Conservation (phyloP, 1,139 yeast genomes). For the Scheffersomyces insectosa region DNA sequence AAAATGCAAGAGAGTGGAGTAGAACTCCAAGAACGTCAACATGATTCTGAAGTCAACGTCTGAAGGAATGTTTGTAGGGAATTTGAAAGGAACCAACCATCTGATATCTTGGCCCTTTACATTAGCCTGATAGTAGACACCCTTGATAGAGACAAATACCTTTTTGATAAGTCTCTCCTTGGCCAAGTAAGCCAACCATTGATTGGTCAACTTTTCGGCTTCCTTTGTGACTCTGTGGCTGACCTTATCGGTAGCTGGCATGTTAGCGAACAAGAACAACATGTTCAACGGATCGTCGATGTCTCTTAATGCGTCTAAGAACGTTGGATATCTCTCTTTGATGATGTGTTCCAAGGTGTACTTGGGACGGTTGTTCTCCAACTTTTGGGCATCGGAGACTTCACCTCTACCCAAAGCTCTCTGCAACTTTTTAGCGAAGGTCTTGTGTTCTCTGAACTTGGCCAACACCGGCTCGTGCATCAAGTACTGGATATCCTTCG, state of each 20-base stretch:
- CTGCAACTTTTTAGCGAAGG: slow-evolving; percentile 87
- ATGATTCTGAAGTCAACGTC: slow-evolving; percentile 96
- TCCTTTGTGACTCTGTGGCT: slow-evolving; percentile 78
- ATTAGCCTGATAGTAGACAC: slow-evolving; percentile 91
- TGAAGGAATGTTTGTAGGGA: slow-evolving; percentile 91
- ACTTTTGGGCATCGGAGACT: slow-evolving; percentile 79
- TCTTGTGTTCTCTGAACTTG: slow-evolving; percentile 93
- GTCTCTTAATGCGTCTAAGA: slow-evolving; percentile 88
- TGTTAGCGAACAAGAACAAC: slow-evolving; percentile 88
- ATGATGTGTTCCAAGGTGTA: slow-evolving; percentile 88
- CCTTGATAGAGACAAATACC: slow-evolving; percentile 95
- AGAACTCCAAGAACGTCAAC: slow-evolving; percentile 95
- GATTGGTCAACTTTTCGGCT: slow-evolving; percentile 84
- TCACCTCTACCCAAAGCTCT: slow-evolving; percentile 93
- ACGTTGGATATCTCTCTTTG: slow-evolving; percentile 94
- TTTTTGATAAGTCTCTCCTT: slow-evolving; percentile 79
- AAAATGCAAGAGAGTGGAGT: slow-evolving; percentile 87
- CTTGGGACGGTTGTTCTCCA: slow-evolving; percentile 78
- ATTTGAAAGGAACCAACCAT: slow-evolving; percentile 97
- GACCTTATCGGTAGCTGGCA: slow-evolving; percentile 91
- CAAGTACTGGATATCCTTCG: slow-evolving; percentile 91
- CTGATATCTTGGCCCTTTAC: slow-evolving; percentile 89
- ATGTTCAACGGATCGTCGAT: slow-evolving; percentile 93
- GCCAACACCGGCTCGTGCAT: slow-evolving; percentile 92
- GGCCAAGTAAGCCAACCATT: slow-evolving; percentile 94